Evolutionary conservation across 768 basidiomycete genomes (phyloP).

Genomic region (Gymnopilus junonius): DNA sequence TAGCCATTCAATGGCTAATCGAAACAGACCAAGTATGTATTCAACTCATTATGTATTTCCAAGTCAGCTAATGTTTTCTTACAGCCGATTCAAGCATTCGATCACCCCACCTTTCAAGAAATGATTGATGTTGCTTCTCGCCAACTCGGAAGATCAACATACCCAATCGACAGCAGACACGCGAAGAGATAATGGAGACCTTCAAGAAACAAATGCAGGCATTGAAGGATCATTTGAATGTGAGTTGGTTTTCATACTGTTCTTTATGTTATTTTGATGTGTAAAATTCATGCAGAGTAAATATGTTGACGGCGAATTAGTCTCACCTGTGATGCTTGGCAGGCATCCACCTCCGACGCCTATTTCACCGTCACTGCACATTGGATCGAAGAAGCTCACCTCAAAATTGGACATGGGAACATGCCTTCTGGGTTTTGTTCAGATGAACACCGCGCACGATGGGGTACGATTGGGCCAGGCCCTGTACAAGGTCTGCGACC

Average conservation of each 20-base stretch:
- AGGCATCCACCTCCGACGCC: conserved; percentile 38
- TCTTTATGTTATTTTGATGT: background rate
- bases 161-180: no score
- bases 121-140: conserved; percentile 19
- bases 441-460: conserved; percentile 43
- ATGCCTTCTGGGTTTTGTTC: conserved; percentile 39
- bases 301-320: conserved; percentile 22
- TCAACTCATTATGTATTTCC: background rate
- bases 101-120: conserved; percentile 33
- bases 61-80: background rate
- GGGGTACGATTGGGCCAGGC: conserved; percentile 22
- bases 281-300: conserved; percentile 3
- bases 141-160: background rate
- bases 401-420: conserved; percentile 33
- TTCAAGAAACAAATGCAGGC: conserved; percentile 15
- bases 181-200: conserved; percentile 14
- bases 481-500: conserved; percentile 10
- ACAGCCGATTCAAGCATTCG: conserved; percentile 18
- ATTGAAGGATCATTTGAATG: conserved; percentile 9
- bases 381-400: conserved; percentile 37
- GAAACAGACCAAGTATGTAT: background rate
- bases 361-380: conserved; percentile 45
- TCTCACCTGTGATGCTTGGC: conserved; percentile 45
- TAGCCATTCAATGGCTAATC: background rate
- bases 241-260: background rate